Conservation (phyloP, 257 asterid genomes). For the Salvia splendens region DNA sequence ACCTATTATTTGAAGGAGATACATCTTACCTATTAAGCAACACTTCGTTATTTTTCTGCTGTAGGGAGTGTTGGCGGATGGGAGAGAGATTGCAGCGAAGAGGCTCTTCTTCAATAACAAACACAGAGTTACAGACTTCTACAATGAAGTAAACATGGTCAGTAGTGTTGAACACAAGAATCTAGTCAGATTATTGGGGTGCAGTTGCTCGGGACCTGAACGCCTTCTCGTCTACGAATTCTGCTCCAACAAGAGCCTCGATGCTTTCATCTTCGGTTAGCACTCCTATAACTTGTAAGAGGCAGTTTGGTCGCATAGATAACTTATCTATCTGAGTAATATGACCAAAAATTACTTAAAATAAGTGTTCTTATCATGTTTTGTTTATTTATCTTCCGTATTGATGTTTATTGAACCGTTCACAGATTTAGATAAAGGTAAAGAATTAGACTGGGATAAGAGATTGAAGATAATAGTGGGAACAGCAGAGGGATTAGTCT, state of each 20-base stretch:
- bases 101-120: slow-evolving; percentile 85
- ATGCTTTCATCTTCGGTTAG: slow-evolving; percentile 71
- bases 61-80: slow-evolving; percentile 84
- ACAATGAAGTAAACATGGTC: slow-evolving; percentile 85
- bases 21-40: no score
- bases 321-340: no score
- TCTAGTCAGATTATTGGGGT: slow-evolving; percentile 79
- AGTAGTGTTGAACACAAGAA: slow-evolving; percentile 89
- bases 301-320: no score
- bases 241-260: slow-evolving; percentile 75
- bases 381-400: no score
- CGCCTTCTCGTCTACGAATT: slow-evolving; percentile 86
- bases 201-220: slow-evolving; percentile 92
- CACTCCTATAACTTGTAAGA: background rate
- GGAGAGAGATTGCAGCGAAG: slow-evolving; percentile 91
- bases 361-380: no score
- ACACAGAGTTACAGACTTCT: slow-evolving; percentile 88
- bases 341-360: no score
- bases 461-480: slow-evolving; percentile 67
- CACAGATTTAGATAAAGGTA: slow-evolving; percentile 62
- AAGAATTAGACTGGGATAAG: slow-evolving; percentile 67
- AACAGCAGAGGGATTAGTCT: slow-evolving; percentile 72
- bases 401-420: background rate
- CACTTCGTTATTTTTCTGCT: background rate
- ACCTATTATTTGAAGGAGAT: no score